phyloP scores from a whole-genome alignment of 2,329 filamentous ascomycete species.

The Arthrobotrys iridis region DNA sequence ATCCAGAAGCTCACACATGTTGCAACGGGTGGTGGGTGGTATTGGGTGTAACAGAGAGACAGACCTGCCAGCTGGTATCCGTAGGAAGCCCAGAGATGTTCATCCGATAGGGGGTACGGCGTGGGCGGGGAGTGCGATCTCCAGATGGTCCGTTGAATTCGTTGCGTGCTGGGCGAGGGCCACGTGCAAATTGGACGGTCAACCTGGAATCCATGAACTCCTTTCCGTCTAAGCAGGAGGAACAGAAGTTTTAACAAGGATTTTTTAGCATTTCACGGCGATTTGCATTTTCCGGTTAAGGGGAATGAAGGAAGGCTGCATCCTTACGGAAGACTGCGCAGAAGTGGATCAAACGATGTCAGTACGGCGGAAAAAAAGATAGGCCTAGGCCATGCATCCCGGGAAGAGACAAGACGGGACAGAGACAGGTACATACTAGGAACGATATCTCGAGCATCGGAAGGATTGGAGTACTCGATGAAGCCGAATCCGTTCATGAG shows the following conservation, averaged over 20 bases:
- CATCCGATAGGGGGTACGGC: conserved; percentile 96
- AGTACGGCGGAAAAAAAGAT: conserved; percentile 28
- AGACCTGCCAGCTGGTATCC: conserved; percentile 99
- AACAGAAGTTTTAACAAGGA: background rate
- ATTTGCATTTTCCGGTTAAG: conserved; percentile 57
- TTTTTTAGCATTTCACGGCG: conserved; percentile 16
- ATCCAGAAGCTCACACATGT: conserved; percentile 47
- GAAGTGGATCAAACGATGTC: conserved; percentile 49
- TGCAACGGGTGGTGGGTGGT: conserved; percentile 39
- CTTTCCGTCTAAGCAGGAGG: conserved; percentile 74
- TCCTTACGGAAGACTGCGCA: conserved; percentile 71
- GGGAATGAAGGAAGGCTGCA: conserved; percentile 60
- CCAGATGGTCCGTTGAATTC: conserved; percentile 68
- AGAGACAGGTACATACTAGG: conserved; percentile 76
- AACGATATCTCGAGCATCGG: conserved; percentile 98
- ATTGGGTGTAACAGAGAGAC: conserved; percentile 61
- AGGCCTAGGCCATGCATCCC: conserved; percentile 54
- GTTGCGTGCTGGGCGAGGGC: conserved; percentile 74
- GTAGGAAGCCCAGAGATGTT: conserved; percentile 94
- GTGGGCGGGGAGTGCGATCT: conserved; percentile 80
- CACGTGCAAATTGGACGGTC: conserved; percentile 97
- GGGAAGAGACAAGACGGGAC: conserved; percentile 53
- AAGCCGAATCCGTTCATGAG: conserved; percentile 99
- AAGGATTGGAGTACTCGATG: conserved; percentile 98
- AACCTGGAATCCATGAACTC: conserved; percentile 98